Evolutionary conservation across 139 green algal species (phyloP), one percentile per base, ranked within the genome.

Genomic region (Ettlia oleoabundans): DNA sequence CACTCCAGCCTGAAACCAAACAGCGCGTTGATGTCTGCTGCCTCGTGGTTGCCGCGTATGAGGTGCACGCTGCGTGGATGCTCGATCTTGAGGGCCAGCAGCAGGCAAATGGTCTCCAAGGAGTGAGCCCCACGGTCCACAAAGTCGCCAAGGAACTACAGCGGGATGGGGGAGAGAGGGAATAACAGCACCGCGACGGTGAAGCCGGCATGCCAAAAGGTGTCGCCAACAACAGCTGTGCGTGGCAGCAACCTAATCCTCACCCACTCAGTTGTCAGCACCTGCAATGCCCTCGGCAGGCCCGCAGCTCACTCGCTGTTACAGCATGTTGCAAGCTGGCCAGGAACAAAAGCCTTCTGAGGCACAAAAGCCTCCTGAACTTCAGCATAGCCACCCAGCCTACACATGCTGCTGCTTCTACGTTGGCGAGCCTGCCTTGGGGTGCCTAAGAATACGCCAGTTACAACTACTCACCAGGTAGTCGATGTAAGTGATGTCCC

Each of bases 401-500:
- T n/a, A n/a, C n/a, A n/a, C n/a, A n/a, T n/a, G n/a, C n/a, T n/a
- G n/a, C n/a, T n/a, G n/a, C n/a, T n/a, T n/a, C n/a, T n/a, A n/a
- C n/a, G n/a, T n/a, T n/a, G n/a, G n/a, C n/a, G n/a, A n/a, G n/a
- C n/a, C n/a, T n/a, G n/a, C n/a, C n/a, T n/a, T n/a, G n/a, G n/a
- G n/a, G n/a, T n/a, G n/a, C n/a, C n/a, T n/a, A n/a, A 58, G 47
- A 10, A 15, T 24, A 58, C 13, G 47, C 47, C 47, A 58, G 47
- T 58, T 58, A 3, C 65, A 26, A 21, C 35, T 35, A 38, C 10
- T 52, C 68, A 98, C 97, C 41, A 98, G 88, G 86, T 98, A 98
- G 87, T 98, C 95, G 28, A 99, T 98, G 92, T 99, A 99, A 30
- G 96, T 98, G 89, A 99, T 99, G 92, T 99, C 97, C 7, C 97